Conservation (phyloP, 2,329 filamentous ascomycete species). For the Colletotrichum euphorbiae region DNA sequence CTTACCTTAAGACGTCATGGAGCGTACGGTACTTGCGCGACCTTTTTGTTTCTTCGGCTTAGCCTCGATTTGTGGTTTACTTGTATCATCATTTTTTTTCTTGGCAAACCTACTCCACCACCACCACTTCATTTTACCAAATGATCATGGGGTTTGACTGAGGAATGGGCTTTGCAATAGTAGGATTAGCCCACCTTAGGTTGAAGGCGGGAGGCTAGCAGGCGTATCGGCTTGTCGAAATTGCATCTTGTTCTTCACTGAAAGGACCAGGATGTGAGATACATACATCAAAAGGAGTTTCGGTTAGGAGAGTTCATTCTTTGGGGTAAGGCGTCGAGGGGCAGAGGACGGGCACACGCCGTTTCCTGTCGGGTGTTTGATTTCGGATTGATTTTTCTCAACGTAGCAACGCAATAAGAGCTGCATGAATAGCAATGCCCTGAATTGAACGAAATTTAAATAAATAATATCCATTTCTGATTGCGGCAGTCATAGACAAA, state of each 20-base stretch:
- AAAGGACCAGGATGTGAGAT: slow-evolving; percentile 46
- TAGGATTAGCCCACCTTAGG: slow-evolving; percentile 22
- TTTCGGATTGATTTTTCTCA: slow-evolving; percentile 32
- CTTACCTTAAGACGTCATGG: not conserved
- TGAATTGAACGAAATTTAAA: not conserved
- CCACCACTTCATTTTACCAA: slow-evolving; percentile 18
- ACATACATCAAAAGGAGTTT: slow-evolving; percentile 59
- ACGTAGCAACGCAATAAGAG: slow-evolving; percentile 39
- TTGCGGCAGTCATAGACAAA: too few relatives aligned
- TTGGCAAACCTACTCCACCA: slow-evolving; percentile 26
- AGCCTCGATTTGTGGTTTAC: slow-evolving; percentile 15
- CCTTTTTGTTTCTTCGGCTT: not conserved
- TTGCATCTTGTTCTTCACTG: slow-evolving; percentile 31
- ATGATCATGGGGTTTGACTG: not conserved
- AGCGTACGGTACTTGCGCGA: not conserved
- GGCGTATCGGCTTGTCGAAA: slow-evolving; percentile 35
- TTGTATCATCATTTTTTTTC: slow-evolving; percentile 34
- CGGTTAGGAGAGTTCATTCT: slow-evolving; percentile 50
- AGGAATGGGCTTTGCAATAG: slow-evolving; percentile 26
- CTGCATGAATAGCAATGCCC: slow-evolving; percentile 37
- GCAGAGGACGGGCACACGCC: slow-evolving; percentile 15
- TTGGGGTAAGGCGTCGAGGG: slow-evolving; percentile 31
- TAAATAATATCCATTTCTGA: too few relatives aligned
- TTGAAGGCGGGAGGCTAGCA: slow-evolving; percentile 19
- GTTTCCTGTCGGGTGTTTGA: slow-evolving; percentile 35